Percentiles rank a stretch among this genome's conserved stretches.
Evolutionary conservation across 176 grass and related monocot species (phyloP).

Genomic region (bread wheat (Triticum aestivum)): DNA sequence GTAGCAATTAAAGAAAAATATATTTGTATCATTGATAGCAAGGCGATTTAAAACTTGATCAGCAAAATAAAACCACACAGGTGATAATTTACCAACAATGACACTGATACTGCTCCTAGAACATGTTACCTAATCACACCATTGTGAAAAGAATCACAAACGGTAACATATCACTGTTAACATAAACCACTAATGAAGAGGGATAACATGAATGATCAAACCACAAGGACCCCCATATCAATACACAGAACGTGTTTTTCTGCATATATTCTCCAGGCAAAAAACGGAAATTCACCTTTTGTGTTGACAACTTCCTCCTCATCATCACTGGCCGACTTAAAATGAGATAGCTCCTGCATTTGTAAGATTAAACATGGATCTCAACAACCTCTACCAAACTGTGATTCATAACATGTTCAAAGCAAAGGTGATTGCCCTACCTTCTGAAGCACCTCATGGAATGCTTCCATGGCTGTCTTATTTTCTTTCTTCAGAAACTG

Average conservation of each 20-base stretch:
- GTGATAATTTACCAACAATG: constrained; percentile 18
- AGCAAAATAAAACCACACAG: not conserved
- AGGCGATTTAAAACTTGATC: not conserved
- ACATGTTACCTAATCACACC: constrained; percentile 5
- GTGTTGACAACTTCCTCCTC: constrained; percentile 27
- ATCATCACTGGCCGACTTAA: constrained; percentile 26
- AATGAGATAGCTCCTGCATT: constrained; percentile 36
- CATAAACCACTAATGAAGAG: not conserved
- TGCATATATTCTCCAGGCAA: constrained; percentile 4
- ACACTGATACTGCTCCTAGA: constrained; percentile 7
- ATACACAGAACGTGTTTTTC: not conserved
- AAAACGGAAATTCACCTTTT: constrained; percentile 34
- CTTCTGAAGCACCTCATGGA: constrained; percentile 63
- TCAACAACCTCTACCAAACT: constrained; percentile 16
- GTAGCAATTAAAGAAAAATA: not conserved
- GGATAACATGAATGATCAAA: constrained; percentile 20
- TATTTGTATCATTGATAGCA: not conserved
- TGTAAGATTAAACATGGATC: constrained; percentile 24
- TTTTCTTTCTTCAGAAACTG: constrained; percentile 81
- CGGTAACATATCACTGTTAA: constrained; percentile 1
- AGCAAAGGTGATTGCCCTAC: constrained; percentile 35
- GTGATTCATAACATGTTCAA: constrained; percentile 15
- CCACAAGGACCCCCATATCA: constrained; percentile 9
- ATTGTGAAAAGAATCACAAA: constrained; percentile 4
- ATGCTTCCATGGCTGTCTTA: constrained; percentile 52